phyloP scores from a whole-genome alignment of 371 early-diverging fungal genomes.

The Rhizopus delemar region DNA sequence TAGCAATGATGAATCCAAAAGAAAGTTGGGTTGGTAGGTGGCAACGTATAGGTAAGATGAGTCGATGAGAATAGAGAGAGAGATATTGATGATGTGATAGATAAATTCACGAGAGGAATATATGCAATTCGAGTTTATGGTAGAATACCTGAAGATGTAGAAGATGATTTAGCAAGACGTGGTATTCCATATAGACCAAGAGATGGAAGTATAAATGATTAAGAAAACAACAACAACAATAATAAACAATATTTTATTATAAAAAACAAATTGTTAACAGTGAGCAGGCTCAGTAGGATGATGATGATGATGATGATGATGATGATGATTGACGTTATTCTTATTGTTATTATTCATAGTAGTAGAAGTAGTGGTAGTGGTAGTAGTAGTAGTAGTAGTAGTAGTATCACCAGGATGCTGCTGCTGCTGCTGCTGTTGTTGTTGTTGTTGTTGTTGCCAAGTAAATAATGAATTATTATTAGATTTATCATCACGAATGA shows the following conservation, averaged over 20 bases:
- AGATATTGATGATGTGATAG: slow-evolving; percentile 27
- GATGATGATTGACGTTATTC: slow-evolving; percentile 2
- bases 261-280: slow-evolving; percentile 1
- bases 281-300: not conserved
- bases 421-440: not conserved
- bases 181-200: slow-evolving; percentile 86
- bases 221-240: slow-evolving; percentile 10
- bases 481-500: slow-evolving; percentile 20
- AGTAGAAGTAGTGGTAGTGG: not conserved
- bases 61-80: not conserved
- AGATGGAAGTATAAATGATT: slow-evolving; percentile 79
- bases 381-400: slow-evolving; percentile 2
- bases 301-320: not conserved
- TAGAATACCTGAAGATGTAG: slow-evolving; percentile 84
- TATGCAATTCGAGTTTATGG: slow-evolving; percentile 93
- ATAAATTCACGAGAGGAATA: slow-evolving; percentile 80
- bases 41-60: slow-evolving; percentile 74
- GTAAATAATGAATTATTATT: slow-evolving; percentile 16
- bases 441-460: slow-evolving; percentile 17
- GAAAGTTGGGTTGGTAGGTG: slow-evolving; percentile 89
- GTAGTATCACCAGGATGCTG: slow-evolving; percentile 1
- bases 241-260: not conserved
- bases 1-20: slow-evolving; percentile 81
- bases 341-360: not conserved
- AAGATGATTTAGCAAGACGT: slow-evolving; percentile 74